Percentiles rank a stretch among this genome's conserved stretches.
Evolutionary conservation across 163 green algal genomes (phyloP).

Genomic region (Scenedesmus sp.): DNA sequence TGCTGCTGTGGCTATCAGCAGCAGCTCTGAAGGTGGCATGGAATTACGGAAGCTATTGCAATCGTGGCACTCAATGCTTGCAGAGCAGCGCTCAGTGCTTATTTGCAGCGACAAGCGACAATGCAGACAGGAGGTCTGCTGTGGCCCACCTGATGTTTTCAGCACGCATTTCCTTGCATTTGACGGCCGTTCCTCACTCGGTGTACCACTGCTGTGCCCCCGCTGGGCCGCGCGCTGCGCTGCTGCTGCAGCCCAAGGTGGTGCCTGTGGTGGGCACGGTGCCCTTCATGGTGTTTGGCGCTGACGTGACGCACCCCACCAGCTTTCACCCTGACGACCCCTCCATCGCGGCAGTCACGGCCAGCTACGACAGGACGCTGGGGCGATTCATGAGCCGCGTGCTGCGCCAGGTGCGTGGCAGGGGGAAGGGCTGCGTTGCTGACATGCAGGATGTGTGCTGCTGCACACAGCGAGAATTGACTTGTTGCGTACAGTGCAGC

Average conservation of each 20-base stretch:
- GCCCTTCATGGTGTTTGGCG: constrained; percentile 75
- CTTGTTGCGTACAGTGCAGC: background rate
- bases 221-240: background rate
- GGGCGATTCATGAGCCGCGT: constrained; percentile 63
- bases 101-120: no score
- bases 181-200: no score
- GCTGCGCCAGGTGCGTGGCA: constrained; percentile 52
- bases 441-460: background rate
- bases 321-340: constrained; percentile 45
- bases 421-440: background rate
- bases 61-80: no score
- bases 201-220: background rate
- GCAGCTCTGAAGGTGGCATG: background rate
- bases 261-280: constrained; percentile 38
- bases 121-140: no score
- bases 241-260: constrained; percentile 27
- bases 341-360: constrained; percentile 57
- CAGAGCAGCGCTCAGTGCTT: no score
- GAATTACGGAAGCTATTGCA: no score
- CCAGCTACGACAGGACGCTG: constrained; percentile 67
- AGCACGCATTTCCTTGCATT: no score
- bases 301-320: constrained; percentile 80
- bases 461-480: background rate
- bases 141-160: no score
- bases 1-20: background rate